Percentiles rank a stretch among this genome's conserved stretches.
Evolutionary conservation across 2,329 filamentous ascomycete species (phyloP).

Genomic region (Penicillium rolfsii): DNA sequence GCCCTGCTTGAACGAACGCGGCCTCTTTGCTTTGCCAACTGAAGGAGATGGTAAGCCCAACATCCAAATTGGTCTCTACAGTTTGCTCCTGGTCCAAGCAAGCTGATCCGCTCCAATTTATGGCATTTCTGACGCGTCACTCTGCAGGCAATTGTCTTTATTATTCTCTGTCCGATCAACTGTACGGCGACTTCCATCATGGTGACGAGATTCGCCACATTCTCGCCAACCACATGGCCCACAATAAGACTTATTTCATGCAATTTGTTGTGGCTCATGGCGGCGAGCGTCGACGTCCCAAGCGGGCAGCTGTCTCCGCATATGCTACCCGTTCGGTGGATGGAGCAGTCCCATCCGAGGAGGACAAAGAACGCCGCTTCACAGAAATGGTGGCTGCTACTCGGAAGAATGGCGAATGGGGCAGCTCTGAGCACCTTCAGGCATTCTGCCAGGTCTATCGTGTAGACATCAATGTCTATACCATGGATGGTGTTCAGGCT

Average conservation of each 20-base stretch:
- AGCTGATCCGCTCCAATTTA: constrained; percentile 7
- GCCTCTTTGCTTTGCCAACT: constrained; percentile 63
- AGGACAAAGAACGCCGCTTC: constrained; percentile 62
- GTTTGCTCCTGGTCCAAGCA: constrained; percentile 5
- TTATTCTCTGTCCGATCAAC: constrained; percentile 68
- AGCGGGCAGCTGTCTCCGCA: constrained; percentile 53
- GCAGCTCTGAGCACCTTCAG: constrained; percentile 68
- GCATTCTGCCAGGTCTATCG: constrained; percentile 66
- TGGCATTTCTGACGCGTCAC: constrained; percentile 28
- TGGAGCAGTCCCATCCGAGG: constrained; percentile 48
- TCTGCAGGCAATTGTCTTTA: constrained; percentile 70
- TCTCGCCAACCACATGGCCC: constrained; percentile 65
- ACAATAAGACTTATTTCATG: constrained; percentile 65
- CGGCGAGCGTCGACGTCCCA: constrained; percentile 61
- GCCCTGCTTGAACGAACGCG: constrained; percentile 55
- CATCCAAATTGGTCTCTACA: constrained; percentile 22
- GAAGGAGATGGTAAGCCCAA: constrained; percentile 62
- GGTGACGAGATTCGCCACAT: constrained; percentile 61
- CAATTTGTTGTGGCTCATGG: constrained; percentile 62
- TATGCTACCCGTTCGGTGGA: constrained; percentile 52
- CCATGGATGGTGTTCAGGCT: constrained; percentile 41
- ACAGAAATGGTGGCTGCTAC: constrained; percentile 62
- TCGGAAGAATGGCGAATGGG: constrained; percentile 64
- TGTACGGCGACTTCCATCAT: constrained; percentile 63
- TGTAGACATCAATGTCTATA: constrained; percentile 66